Conservation (phyloP, 2,329 filamentous ascomycete species). For the Setomelanomma holmii region DNA sequence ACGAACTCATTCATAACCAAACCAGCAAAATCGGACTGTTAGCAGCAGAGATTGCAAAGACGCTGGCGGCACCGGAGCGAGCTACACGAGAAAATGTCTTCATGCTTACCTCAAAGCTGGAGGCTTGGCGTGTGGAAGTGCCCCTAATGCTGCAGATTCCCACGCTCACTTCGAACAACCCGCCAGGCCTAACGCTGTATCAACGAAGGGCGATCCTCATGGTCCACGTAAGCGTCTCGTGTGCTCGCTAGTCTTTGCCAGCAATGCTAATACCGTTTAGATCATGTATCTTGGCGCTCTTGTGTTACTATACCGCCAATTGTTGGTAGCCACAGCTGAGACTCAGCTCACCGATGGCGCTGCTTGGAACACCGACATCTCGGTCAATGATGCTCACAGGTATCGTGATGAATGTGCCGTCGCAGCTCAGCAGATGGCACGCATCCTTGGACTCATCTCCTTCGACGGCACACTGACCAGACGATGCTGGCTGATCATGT, state of each 20-base stretch:
- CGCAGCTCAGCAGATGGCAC: conserved; percentile 46
- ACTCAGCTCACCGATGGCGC: conserved; percentile 36
- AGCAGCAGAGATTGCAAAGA: conserved; percentile 46
- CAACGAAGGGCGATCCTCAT: conserved; percentile 46
- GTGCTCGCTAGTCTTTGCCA: not conserved
- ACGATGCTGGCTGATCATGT: conserved; percentile 50
- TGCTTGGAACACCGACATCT: conserved; percentile 30
- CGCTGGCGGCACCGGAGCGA: conserved; percentile 37
- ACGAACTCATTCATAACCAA: conserved; percentile 44
- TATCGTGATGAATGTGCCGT: conserved; percentile 43
- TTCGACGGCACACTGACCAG: conserved; percentile 45
- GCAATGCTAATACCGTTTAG: conserved; percentile 16
- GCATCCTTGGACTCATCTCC: conserved; percentile 41
- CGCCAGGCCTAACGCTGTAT: conserved; percentile 34
- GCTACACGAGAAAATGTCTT: conserved; percentile 38
- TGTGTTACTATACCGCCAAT: conserved; percentile 45
- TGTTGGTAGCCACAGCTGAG: conserved; percentile 43
- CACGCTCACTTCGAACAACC: conserved; percentile 33
- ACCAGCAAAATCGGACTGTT: conserved; percentile 46
- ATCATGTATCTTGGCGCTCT: conserved; percentile 50
- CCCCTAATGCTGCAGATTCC: conserved; percentile 40
- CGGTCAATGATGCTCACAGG: conserved; percentile 32
- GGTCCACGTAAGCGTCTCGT: conserved; percentile 37
- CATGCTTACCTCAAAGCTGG: conserved; percentile 40
- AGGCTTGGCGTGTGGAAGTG: conserved; percentile 43